Percentiles rank a stretch among this genome's conserved stretches.
These are phyloP conservation scores for Curvularia eragrostidis DNA, from an alignment of 2,329 filamentous ascomycete genomes.

Conservation along the genomic window DNA sequence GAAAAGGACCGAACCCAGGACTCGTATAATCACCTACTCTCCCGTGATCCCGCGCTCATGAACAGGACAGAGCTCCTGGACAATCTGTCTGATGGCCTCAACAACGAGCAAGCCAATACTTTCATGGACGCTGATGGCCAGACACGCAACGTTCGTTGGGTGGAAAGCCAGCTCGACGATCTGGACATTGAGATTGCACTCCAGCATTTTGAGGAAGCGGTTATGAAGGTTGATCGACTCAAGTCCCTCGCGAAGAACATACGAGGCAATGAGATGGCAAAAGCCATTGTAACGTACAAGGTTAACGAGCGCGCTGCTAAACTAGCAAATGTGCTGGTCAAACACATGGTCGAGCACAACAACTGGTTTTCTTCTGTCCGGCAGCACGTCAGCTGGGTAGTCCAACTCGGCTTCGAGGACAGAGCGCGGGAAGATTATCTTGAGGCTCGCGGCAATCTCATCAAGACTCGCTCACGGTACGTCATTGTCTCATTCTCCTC, in stretches of 20 bases:
- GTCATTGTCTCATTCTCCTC: conserved; percentile 2
- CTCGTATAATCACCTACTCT: conserved; percentile 84
- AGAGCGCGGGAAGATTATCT: conserved; percentile 87
- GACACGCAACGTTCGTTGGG: conserved; percentile 94
- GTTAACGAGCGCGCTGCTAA: conserved; percentile 83
- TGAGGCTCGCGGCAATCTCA: conserved; percentile 75
- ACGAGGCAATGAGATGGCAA: conserved; percentile 84
- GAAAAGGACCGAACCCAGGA: conserved; percentile 84
- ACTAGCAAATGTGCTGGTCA: conserved; percentile 76
- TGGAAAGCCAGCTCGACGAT: conserved; percentile 93
- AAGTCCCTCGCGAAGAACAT: conserved; percentile 79
- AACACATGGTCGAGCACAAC: conserved; percentile 78
- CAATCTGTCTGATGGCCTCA: conserved; percentile 69
- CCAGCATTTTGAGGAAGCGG: conserved; percentile 85
- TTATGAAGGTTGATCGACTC: conserved; percentile 82
- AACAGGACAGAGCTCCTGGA: conserved; percentile 83
- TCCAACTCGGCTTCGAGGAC: conserved; percentile 87
- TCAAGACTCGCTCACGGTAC: conserved; percentile 83
- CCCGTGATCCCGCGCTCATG: conserved; percentile 75
- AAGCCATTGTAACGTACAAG: conserved; percentile 91
- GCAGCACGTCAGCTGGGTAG: conserved; percentile 82
- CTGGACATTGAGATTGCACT: conserved; percentile 95
- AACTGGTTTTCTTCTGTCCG: conserved; percentile 79
- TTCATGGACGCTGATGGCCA: conserved; percentile 96
- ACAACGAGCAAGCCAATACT: conserved; percentile 74